Conservation (phyloP, 768 basidiomycete species). For the Tylopilus vinaceipallidus region DNA sequence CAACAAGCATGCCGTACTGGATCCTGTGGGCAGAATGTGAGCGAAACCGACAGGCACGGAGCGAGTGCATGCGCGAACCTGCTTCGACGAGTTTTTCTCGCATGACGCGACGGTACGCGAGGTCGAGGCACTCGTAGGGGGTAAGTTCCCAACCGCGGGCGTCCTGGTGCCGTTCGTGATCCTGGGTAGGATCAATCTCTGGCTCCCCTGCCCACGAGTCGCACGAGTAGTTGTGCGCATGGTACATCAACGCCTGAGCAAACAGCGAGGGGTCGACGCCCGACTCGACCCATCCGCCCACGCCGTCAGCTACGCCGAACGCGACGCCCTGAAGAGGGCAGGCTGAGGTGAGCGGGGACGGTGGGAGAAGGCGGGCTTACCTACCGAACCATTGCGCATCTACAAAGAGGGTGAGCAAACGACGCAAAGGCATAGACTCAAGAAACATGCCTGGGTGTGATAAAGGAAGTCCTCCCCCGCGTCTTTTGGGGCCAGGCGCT, state of each 20-base stretch:
- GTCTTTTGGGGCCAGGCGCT: constrained; percentile 35
- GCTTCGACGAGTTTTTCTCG: constrained; percentile 60
- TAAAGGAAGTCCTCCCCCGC: constrained; percentile 66
- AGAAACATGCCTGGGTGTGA: constrained; percentile 59
- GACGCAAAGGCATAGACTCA: background rate
- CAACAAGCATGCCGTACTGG: constrained; percentile 79
- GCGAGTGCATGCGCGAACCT: constrained; percentile 36
- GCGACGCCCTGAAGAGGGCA: constrained; percentile 56
- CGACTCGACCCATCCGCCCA: constrained; percentile 86
- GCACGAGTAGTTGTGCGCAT: constrained; percentile 69
- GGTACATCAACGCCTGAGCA: constrained; percentile 89
- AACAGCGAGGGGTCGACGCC: constrained; percentile 88
- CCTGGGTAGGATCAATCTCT: constrained; percentile 73
- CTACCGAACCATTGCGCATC: constrained; percentile 81
- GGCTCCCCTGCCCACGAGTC: constrained; percentile 82
- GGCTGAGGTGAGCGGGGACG: constrained; percentile 26
- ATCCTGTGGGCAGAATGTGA: constrained; percentile 45
- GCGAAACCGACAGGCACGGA: background rate
- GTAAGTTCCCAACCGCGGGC: constrained; percentile 69
- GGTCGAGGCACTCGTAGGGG: constrained; percentile 66
- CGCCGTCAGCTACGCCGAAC: constrained; percentile 88
- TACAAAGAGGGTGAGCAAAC: constrained; percentile 26
- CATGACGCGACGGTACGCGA: constrained; percentile 70
- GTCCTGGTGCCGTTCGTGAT: constrained; percentile 62
- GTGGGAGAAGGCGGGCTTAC: constrained; percentile 29